phyloP scores from a whole-genome alignment of 1,284 basidiomycete genomes.

The Ganoderma lingzhi region DNA sequence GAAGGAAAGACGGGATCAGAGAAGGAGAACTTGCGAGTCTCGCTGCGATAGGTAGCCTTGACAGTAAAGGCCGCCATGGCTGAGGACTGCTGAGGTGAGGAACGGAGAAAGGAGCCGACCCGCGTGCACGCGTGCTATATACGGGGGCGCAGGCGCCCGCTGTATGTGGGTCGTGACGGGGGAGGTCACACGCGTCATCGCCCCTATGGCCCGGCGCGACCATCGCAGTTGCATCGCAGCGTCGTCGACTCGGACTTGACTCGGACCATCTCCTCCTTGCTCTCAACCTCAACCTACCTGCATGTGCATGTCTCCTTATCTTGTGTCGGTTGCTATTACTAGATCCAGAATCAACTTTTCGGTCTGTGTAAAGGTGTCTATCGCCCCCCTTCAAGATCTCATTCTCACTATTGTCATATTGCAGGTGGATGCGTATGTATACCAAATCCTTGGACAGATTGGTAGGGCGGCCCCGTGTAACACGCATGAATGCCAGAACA shows the following conservation, averaged over 20 bases:
- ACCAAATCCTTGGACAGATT: neutral
- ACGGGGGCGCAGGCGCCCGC: conserved; percentile 26
- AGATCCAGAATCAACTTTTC: neutral
- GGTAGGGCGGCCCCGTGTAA: neutral
- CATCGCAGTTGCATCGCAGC: too few relatives aligned
- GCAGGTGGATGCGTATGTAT: neutral
- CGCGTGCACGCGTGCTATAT: conserved; percentile 26
- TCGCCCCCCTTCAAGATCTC: neutral
- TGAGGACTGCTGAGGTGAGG: conserved; percentile 34
- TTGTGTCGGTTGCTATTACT: neutral
- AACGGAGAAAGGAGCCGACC: conserved; percentile 27
- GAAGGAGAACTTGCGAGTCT: conserved; percentile 59
- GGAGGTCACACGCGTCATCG: conserved; percentile 25
- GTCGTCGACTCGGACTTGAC: too few relatives aligned
- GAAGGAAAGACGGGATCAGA: conserved; percentile 51
- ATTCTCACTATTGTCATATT: neutral
- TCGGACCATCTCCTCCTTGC: neutral
- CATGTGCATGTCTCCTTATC: neutral
- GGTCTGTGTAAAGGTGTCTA: neutral
- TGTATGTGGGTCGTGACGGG: conserved; percentile 32
- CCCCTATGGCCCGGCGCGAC: neutral
- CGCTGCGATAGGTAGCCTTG: conserved; percentile 60
- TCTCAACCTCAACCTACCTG: neutral
- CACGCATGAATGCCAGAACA: neutral
- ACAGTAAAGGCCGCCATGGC: conserved; percentile 57